phyloP scores from a whole-genome alignment of 2,329 filamentous ascomycete genomes.

The Fusarium pseudocircinatum region DNA sequence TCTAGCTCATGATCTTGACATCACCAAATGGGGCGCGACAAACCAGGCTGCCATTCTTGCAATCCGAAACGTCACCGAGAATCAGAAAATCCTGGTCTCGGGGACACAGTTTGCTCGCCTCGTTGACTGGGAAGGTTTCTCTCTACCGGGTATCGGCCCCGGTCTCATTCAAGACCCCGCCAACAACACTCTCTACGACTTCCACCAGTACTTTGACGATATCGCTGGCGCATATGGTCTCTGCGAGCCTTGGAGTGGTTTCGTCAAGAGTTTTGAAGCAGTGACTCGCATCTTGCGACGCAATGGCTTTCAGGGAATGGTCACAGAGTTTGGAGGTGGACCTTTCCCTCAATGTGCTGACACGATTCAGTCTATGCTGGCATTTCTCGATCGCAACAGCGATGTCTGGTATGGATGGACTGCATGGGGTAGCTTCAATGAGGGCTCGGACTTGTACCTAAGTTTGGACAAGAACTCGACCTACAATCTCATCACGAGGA shows the following conservation, averaged over 20 bases:
- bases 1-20: not conserved
- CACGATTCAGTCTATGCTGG: not conserved
- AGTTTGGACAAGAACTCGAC: not conserved
- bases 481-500: not conserved
- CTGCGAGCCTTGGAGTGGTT: not conserved
- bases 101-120: not conserved
- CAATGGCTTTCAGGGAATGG: not conserved
- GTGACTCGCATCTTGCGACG: not conserved
- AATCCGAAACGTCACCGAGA: not conserved
- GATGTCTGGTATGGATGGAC: constrained; percentile 4
- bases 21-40: not conserved
- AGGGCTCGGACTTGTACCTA: not conserved
- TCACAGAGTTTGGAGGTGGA: not conserved
- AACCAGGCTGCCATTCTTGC: not conserved
- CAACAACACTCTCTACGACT: not conserved
- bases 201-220: not conserved
- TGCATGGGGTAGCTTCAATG: not conserved
- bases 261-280: not conserved
- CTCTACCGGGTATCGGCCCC: not conserved
- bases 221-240: not conserved
- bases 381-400: not conserved
- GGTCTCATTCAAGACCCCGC: not conserved
- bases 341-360: not conserved
- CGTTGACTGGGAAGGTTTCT: not conserved
- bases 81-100: not conserved